Conservation (phyloP, 306 rosid genomes). For the Malus sylvestris region DNA sequence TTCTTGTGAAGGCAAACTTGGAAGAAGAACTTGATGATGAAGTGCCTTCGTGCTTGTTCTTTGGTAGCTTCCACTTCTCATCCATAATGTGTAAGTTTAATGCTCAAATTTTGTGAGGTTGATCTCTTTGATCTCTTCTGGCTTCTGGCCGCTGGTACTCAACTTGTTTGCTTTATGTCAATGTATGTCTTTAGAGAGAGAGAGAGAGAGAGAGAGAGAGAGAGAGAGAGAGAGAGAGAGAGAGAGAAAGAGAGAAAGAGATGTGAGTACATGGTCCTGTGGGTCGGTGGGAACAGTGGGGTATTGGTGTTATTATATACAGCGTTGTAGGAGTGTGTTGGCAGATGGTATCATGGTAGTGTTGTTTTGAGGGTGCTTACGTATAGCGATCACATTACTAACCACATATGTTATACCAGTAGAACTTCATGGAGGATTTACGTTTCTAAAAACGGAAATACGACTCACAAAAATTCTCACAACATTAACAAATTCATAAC, state of each 20-base stretch:
- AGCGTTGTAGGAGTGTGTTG: neutral
- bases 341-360: neutral
- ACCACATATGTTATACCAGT: neutral
- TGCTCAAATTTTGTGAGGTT: neutral
- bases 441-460: neutral
- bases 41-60: constrained; percentile 40
- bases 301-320: constrained; percentile 11
- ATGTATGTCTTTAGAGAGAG: neutral
- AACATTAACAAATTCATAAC: neutral
- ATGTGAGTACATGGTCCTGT: neutral
- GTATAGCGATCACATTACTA: neutral
- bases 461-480: neutral
- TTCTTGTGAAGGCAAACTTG: constrained; percentile 55
- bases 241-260: neutral
- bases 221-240: neutral
- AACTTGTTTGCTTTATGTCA: constrained; percentile 5
- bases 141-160: neutral
- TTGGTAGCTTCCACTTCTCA: constrained; percentile 76
- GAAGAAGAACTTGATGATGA: constrained; percentile 22
- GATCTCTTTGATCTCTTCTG: neutral
- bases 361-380: neutral
- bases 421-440: neutral
- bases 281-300: constrained; percentile 10
- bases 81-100: constrained; percentile 39
- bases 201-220: no score